phyloP scores from a whole-genome alignment of 768 basidiomycete species.

The Mycena alexandri region DNA sequence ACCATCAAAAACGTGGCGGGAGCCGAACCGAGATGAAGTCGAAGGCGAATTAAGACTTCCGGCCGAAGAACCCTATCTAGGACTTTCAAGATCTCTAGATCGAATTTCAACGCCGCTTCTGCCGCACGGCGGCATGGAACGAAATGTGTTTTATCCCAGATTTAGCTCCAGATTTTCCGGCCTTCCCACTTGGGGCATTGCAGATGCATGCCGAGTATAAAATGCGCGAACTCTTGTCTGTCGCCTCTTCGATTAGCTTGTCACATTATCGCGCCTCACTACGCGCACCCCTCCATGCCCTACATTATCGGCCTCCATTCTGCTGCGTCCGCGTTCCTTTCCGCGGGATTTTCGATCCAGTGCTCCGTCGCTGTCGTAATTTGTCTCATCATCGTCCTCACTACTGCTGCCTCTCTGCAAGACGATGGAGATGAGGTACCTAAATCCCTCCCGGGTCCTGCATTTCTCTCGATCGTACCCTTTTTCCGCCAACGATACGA shows the following conservation, averaged over 20 bases:
- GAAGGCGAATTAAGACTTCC: too few species aligned
- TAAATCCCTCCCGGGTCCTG: conserved; percentile 67
- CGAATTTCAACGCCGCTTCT: conserved; percentile 25
- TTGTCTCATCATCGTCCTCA: conserved; percentile 59
- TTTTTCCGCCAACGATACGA: conserved; percentile 81
- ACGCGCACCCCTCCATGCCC: conserved; percentile 54
- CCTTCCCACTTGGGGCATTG: conserved; percentile 28
- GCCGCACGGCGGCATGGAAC: conserved; percentile 17
- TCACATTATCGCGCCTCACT: conserved; percentile 16
- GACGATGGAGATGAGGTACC: conserved; percentile 66
- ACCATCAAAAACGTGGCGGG: too few species aligned
- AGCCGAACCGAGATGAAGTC: too few species aligned
- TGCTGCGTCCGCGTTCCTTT: conserved; percentile 62
- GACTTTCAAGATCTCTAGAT: conserved; percentile 21
- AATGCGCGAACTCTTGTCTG: conserved; percentile 37
- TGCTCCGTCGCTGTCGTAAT: conserved; percentile 62
- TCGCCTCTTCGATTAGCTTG: conserved; percentile 39
- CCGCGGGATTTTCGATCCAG: conserved; percentile 63
- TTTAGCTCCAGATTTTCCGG: conserved; percentile 33
- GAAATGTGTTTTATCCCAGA: conserved; percentile 31
- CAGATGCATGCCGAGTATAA: conserved; percentile 33
- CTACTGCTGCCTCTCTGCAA: conserved; percentile 61
- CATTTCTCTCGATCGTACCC: conserved; percentile 69
- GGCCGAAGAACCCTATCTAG: too few species aligned
- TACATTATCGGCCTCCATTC: conserved; percentile 64